Evolutionary conservation across 2,329 filamentous ascomycete genomes (phyloP).

Genomic region (Atkinsonella hypoxylon): DNA sequence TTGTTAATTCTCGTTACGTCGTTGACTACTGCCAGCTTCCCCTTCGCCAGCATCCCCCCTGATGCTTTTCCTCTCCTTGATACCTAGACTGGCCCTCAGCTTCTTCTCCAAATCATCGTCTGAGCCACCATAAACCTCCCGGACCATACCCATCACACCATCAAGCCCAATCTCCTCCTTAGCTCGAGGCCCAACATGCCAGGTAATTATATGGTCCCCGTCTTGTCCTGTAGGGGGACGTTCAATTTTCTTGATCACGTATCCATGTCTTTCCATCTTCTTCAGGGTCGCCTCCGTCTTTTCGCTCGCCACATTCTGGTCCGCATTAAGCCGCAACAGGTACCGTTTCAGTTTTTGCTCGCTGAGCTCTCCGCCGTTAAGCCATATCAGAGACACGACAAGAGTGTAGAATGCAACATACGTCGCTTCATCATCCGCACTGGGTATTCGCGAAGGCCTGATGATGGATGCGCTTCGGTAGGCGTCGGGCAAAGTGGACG

Average conservation of each 20-base stretch:
- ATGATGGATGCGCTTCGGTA: constrained; percentile 60
- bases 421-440: constrained; percentile 55
- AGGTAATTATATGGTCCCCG: constrained; percentile 68
- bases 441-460: constrained; percentile 54
- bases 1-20: neutral
- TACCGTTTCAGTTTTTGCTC: constrained; percentile 71
- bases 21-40: constrained; percentile 5
- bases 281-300: constrained; percentile 66
- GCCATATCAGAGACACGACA: constrained; percentile 62
- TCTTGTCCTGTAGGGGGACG: constrained; percentile 36
- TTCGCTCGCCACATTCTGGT: constrained; percentile 60
- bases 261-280: constrained; percentile 69
- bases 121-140: constrained; percentile 44
- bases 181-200: constrained; percentile 72
- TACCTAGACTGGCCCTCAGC: constrained; percentile 48
- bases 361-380: constrained; percentile 60
- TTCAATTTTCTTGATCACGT: constrained; percentile 66
- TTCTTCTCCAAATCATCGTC: constrained; percentile 45
- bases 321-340: constrained; percentile 61
- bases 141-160: constrained; percentile 60
- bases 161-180: constrained; percentile 74
- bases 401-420: constrained; percentile 76
- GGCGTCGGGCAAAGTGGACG: constrained; percentile 54
- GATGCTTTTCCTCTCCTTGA: constrained; percentile 21
- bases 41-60: constrained; percentile 14